A percentile compares a stretch with the other conserved stretches of the same genome.
Conservation (phyloP, 148 eudicot genomes). For the Fallopia convolvulus region DNA sequence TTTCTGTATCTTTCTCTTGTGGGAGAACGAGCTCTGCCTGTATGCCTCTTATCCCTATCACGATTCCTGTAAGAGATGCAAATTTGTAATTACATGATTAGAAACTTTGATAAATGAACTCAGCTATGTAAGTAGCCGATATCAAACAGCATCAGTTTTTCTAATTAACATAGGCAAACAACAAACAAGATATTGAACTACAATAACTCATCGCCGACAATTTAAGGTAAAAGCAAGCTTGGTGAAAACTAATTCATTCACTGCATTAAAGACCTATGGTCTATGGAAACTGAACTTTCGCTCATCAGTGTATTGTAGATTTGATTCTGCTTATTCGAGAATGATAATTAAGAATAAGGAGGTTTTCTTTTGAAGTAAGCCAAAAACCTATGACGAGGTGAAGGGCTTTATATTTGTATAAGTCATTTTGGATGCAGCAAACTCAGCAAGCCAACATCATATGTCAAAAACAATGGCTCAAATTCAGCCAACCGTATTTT, state of each 20-base stretch:
- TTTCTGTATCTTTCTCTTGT: conserved; percentile 30
- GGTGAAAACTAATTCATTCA: not conserved
- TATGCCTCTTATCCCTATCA: conserved; percentile 52
- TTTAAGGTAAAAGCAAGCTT: not conserved
- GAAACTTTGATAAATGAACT: not conserved
- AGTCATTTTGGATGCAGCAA: not conserved
- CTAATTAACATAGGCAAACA: not conserved
- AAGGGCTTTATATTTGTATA: not conserved
- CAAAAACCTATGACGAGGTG: not conserved
- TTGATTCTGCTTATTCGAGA: not conserved
- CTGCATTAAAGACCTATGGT: not conserved
- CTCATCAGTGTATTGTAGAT: not conserved
- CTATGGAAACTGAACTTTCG: not conserved
- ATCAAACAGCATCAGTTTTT: not conserved
- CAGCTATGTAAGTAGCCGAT: not conserved
- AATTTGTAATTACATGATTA: not conserved
- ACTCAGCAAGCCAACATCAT: not conserved
- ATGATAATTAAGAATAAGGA: not conserved
- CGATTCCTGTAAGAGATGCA: conserved; percentile 34
- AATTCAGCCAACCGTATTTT: not conserved
- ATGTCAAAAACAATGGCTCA: not conserved
- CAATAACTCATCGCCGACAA: not conserved
- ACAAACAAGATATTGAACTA: not conserved
- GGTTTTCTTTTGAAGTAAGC: not conserved
- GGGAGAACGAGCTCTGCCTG: conserved; percentile 45